Percentiles rank a stretch among this genome's conserved stretches.
These are phyloP conservation scores for Cucurbita moschata DNA, from an alignment of 306 rosid genomes.

Conservation along the genomic window DNA sequence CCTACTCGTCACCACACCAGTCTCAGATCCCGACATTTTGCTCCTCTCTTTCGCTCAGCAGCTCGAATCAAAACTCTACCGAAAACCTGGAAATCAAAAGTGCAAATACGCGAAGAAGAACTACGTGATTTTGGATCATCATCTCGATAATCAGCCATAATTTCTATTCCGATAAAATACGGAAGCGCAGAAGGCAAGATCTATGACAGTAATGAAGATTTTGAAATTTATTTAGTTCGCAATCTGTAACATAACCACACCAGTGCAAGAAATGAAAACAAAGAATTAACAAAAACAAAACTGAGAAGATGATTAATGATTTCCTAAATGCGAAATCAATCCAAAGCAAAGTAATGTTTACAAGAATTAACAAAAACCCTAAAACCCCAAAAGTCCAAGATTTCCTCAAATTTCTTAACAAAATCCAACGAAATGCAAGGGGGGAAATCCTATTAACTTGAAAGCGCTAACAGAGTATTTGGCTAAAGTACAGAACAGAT, in stretches of 20 bases:
- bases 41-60: neutral
- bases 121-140: neutral
- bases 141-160: neutral
- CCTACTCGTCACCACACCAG: constrained; percentile 35
- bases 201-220: neutral
- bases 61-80: constrained; percentile 6
- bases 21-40: constrained; percentile 56
- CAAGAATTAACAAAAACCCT: neutral
- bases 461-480: neutral
- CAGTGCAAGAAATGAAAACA: neutral
- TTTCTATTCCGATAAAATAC: neutral
- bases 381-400: neutral
- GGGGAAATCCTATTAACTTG: neutral
- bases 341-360: neutral
- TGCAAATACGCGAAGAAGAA: neutral
- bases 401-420: neutral
- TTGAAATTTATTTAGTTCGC: neutral
- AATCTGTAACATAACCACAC: neutral
- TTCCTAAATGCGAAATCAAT: neutral
- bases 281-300: neutral
- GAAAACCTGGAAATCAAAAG: neutral
- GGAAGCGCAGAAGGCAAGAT: neutral
- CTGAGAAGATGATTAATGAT: neutral
- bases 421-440: neutral
- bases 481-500: neutral